Percentiles rank a stretch among this genome's conserved stretches.
Evolutionary conservation across 2,329 filamentous ascomycete species (phyloP).

Genomic region (Colletotrichum cordylinicola): DNA sequence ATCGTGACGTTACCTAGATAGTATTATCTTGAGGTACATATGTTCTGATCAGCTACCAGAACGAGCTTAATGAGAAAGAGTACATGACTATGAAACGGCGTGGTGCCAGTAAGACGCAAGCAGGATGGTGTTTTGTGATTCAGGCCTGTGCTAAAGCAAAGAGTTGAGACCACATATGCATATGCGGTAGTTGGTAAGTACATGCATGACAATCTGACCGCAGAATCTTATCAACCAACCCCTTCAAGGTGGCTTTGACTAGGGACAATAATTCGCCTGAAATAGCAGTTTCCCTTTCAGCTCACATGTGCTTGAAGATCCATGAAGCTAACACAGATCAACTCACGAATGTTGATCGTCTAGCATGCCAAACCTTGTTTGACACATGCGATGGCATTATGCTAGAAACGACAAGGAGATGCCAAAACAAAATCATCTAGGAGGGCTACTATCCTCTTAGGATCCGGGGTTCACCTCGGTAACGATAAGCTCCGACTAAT

Average conservation of each 20-base stretch:
- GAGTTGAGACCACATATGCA: not conserved
- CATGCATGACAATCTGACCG: not conserved
- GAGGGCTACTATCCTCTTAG: not conserved
- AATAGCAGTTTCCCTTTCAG: not conserved
- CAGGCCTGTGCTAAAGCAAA: not conserved
- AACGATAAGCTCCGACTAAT: not conserved
- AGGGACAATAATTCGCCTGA: not conserved
- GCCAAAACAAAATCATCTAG: not conserved
- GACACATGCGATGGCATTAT: not conserved
- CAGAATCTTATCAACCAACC: not conserved
- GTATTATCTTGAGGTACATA: not conserved
- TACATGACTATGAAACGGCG: not conserved
- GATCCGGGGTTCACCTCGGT: not conserved
- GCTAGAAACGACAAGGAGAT: not conserved
- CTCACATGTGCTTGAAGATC: not conserved
- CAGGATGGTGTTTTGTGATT: not conserved
- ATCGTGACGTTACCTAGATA: not conserved
- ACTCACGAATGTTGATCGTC: not conserved
- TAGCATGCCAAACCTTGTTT: not conserved
- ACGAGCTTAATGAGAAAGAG: not conserved
- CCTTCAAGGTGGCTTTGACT: rapidly evolving
- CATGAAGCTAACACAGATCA: not conserved
- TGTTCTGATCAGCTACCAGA: not conserved
- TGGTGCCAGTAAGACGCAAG: not conserved
- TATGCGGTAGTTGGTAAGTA: not conserved